Conservation (phyloP, 2,329 filamentous ascomycete species). For the Penicillium capsulatum region DNA sequence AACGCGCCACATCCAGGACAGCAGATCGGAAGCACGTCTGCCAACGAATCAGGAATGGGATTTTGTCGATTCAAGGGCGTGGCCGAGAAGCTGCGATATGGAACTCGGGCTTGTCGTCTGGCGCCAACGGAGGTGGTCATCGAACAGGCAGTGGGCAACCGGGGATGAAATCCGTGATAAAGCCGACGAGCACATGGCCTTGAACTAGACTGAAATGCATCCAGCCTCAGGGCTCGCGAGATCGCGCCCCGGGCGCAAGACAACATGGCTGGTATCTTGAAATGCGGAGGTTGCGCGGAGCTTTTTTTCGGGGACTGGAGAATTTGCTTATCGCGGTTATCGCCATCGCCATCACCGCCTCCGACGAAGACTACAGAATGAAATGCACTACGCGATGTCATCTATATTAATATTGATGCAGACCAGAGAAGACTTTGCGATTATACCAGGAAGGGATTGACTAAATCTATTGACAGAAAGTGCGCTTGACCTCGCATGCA, state of each 20-base stretch:
- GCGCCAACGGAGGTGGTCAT: background rate
- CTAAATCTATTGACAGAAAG: conserved; percentile 8
- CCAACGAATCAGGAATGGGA: conserved; percentile 9
- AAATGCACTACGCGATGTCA: too few relatives aligned
- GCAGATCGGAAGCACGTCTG: conserved; percentile 43
- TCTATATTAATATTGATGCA: too few relatives aligned
- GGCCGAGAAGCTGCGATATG: conserved; percentile 21
- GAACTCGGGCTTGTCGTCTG: conserved; percentile 4
- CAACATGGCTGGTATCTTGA: conserved; percentile 24
- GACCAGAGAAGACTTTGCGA: too few relatives aligned
- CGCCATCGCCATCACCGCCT: background rate
- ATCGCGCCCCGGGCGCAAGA: conserved; percentile 25
- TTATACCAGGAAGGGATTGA: background rate
- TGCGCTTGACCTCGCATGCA: conserved; percentile 9
- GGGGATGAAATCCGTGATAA: background rate
- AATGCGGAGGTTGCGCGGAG: conserved; percentile 17
- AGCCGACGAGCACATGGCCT: background rate
- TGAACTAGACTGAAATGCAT: conserved; percentile 1
- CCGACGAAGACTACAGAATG: background rate
- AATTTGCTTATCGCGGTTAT: conserved; percentile 20
- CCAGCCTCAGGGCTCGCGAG: conserved; percentile 14
- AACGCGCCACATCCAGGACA: conserved; percentile 63
- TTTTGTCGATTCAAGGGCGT: conserved; percentile 7
- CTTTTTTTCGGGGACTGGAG: conserved; percentile 19
- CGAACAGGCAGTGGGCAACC: background rate